phyloP scores from a whole-genome alignment of 495 filamentous ascomycete genomes.

The Neurospora africana region DNA sequence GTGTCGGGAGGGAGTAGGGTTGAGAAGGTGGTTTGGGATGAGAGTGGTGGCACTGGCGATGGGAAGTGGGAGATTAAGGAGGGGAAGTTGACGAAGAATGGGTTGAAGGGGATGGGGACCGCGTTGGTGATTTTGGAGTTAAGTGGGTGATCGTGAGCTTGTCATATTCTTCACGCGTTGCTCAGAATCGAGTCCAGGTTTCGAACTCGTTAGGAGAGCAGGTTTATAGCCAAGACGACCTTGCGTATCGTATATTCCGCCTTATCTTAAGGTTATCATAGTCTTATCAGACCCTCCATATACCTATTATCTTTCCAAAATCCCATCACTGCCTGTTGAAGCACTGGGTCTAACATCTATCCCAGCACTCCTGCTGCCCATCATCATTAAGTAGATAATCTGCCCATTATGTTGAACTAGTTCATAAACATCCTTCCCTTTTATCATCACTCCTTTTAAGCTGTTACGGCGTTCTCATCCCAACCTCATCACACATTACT shows the following conservation, averaged over 20 bases:
- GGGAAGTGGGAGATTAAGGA: constrained; percentile 15
- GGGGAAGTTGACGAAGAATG: constrained; percentile 8
- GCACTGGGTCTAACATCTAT: not conserved
- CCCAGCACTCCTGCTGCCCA: not conserved
- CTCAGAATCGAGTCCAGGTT: not conserved
- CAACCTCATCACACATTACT: not conserved
- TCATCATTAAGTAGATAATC: not conserved
- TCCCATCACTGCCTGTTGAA: not conserved
- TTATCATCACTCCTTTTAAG: not conserved
- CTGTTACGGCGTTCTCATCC: not conserved
- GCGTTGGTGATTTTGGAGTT: constrained; percentile 17
- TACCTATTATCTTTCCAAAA: not conserved
- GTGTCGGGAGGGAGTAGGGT: constrained; percentile 5
- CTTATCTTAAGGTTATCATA: not conserved
- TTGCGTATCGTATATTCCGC: not conserved
- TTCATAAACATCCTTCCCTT: not conserved
- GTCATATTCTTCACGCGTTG: not conserved
- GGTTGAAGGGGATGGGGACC: constrained; percentile 15
- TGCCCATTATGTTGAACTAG: not conserved
- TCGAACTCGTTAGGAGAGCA: not conserved
- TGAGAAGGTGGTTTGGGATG: constrained; percentile 9
- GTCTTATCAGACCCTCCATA: not conserved
- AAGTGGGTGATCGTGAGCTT: not conserved
- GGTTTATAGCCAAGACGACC: not conserved
- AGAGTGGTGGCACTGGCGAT: constrained; percentile 12